Base-by-base conservation (phyloP, 768 basidiomycete genomes). In the Kwoniella dendrophila region DNA sequence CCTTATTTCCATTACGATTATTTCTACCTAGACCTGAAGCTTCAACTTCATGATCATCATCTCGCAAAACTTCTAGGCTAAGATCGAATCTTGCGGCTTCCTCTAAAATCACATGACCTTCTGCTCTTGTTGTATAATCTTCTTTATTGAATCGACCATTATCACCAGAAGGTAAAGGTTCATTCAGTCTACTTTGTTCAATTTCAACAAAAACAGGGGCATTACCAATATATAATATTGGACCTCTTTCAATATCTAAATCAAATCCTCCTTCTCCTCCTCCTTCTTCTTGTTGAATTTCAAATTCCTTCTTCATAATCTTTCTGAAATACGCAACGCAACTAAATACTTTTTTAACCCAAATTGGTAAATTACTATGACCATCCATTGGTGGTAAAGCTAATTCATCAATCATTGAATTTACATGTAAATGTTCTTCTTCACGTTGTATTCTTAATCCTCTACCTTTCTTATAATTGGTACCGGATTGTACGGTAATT, bases 81-180 rank as follows among this genome's bases (percentile, higher is more conserved):
- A 75, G 27, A 44, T 72, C 73, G 34, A 70, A 75, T 26, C 73
- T 43, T 49, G 65, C 71, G n/a, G 73, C 73, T 62, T 72, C 70
- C 53, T 75, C 64, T 48, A 61, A 56, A 11, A 75, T 45, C 4
- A 66, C 32, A 36, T 69, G 67, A 14, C 73, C 73, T 40, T 75
- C 73, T 12, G 64, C 71, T 53, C 73, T 34, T 32, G 71, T 62
- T 1, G 56, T 56, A 47, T 73, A 64, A 45, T 58, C 64, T 38
- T 27, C 63, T 30, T 56, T 33, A 20, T 44, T 29, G 12, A 55
- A 18, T 53, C 51, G n/a, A 59, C n/a, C n/a, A n/a, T n/a, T n/a
- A n/a, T 49, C 29, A 56, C 64, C 52, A 53, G 69, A 62, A 58
- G 69, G 27, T 51, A 60, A 40, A 64, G 47, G 68, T 34, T 56